A percentile compares a stretch with the other conserved stretches of the same genome.
Conservation (phyloP, 1,284 basidiomycete genomes). For the Chalciporus piperatoides region DNA sequence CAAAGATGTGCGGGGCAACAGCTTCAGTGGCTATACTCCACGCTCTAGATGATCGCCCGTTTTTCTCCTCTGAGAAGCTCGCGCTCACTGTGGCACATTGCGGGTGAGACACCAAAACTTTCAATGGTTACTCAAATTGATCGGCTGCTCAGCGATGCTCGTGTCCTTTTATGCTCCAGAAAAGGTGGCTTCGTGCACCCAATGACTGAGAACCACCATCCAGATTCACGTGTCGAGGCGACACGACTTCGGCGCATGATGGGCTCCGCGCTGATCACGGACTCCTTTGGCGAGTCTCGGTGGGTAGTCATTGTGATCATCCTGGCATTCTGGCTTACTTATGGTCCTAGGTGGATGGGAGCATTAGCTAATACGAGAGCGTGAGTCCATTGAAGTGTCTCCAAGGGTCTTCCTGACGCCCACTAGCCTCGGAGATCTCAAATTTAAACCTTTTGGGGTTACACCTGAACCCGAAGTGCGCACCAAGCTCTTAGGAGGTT, state of each 20-base stretch:
- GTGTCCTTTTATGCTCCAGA: constrained; percentile 78
- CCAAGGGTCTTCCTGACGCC: constrained; percentile 5
- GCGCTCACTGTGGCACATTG: constrained; percentile 89
- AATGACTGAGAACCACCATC: constrained; percentile 91
- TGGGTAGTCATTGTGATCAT: constrained; percentile 30
- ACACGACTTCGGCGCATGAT: constrained; percentile 85
- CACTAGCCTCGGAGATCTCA: constrained; percentile 81
- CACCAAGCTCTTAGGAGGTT: constrained; percentile 74
- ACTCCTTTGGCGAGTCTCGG: constrained; percentile 94
- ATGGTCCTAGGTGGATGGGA: constrained; percentile 81
- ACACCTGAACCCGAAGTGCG: constrained; percentile 95
- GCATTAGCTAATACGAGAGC: constrained; percentile 91
- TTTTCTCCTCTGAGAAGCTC: constrained; percentile 70
- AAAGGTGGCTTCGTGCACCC: constrained; percentile 69
- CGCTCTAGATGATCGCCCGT: constrained; percentile 74
- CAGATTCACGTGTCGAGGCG: constrained; percentile 84
- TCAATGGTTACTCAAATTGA: constrained; percentile 3
- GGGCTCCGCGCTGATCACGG: constrained; percentile 86
- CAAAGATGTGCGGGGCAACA: constrained; percentile 79
- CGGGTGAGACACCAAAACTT: constrained; percentile 53
- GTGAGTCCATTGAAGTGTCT: constrained; percentile 37
- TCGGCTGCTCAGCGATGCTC: constrained; percentile 67
- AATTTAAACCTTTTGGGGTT: constrained; percentile 87
- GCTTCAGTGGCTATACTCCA: constrained; percentile 89
- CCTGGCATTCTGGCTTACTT: constrained; percentile 3